Percentiles rank a stretch among this genome's conserved stretches.
Conservation (phyloP, 2,329 filamentous ascomycete species). For the Aspergillus vadensis region DNA sequence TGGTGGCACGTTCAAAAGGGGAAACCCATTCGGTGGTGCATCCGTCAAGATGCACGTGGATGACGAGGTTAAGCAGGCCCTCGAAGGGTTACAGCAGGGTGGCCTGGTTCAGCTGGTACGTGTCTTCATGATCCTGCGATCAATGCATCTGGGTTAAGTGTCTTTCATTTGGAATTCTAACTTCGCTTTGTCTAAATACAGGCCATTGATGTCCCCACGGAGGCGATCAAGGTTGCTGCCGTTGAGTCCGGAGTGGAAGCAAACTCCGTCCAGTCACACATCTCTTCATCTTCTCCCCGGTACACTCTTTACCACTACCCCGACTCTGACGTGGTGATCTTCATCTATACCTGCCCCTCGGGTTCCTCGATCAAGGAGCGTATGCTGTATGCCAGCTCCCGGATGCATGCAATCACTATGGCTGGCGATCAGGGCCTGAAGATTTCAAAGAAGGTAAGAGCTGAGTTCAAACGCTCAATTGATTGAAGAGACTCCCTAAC, state of each 20-base stretch:
- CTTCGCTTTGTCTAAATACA: conserved; percentile 28
- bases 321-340: conserved; percentile 53
- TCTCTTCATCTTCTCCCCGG: conserved; percentile 58
- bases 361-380: conserved; percentile 64
- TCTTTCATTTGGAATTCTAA: conserved; percentile 24
- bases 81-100: conserved; percentile 44
- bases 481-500: conserved; percentile 21
- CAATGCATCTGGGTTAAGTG: neutral
- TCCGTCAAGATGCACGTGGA: conserved; percentile 56
- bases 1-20: conserved; percentile 40
- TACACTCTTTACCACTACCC: conserved; percentile 63
- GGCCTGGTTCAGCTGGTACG: conserved; percentile 55
- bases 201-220: conserved; percentile 48
- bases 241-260: conserved; percentile 47
- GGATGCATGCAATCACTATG: conserved; percentile 55
- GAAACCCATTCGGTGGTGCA: conserved; percentile 25
- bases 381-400: conserved; percentile 65
- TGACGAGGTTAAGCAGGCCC: conserved; percentile 55
- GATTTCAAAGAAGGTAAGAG: conserved; percentile 57
- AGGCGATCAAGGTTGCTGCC: conserved; percentile 58
- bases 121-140: neutral
- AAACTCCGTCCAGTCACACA: conserved; percentile 47
- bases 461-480: conserved; percentile 4
- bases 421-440: conserved; percentile 60
- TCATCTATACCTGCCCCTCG: conserved; percentile 66